phyloP scores from a whole-genome alignment of 139 green algal genomes.

The Microglena sp. region DNA sequence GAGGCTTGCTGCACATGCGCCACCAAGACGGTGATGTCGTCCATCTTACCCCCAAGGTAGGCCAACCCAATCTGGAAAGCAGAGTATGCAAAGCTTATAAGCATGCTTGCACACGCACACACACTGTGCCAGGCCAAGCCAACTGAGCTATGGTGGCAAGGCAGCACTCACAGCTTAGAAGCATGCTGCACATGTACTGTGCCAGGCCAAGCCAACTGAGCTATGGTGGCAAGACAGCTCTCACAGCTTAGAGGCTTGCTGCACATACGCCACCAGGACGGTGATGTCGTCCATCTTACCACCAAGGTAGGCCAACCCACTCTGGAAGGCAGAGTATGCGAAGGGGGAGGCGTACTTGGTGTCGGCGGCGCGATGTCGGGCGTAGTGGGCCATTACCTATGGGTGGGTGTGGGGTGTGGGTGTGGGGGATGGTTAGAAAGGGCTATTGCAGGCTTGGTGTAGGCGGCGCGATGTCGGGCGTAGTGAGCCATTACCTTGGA shows the following conservation, averaged over 20 bases:
- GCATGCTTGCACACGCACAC: too few relatives aligned
- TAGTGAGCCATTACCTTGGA: slow-evolving; percentile 39
- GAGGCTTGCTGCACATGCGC: slow-evolving; percentile 30
- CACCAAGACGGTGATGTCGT: slow-evolving; percentile 69
- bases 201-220: not conserved
- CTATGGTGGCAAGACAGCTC: not conserved
- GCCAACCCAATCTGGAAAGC: too few relatives aligned
- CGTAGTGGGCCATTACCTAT: slow-evolving; percentile 39
- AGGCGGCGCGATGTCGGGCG: slow-evolving; percentile 39
- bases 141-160: too few relatives aligned
- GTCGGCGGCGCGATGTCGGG: slow-evolving; percentile 47
- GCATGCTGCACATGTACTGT: too few relatives aligned
- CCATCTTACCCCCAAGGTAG: slow-evolving; percentile 74
- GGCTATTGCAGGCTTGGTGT: slow-evolving; percentile 60
- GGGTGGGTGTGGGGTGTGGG: too few relatives aligned
- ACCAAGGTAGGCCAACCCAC: slow-evolving; percentile 14
- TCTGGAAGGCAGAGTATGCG: slow-evolving; percentile 55
- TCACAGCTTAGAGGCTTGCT: slow-evolving; percentile 3
- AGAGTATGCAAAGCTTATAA: too few relatives aligned
- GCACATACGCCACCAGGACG: slow-evolving; percentile 44
- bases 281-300: slow-evolving; percentile 81
- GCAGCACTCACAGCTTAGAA: too few relatives aligned
- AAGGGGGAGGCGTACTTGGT: slow-evolving; percentile 69
- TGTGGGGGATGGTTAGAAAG: too few relatives aligned
- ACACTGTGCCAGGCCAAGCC: too few relatives aligned